These are phyloP conservation scores for Alternaria infectoria DNA, from an alignment of 2,329 filamentous ascomycete genomes.

Conservation along the genomic window DNA sequence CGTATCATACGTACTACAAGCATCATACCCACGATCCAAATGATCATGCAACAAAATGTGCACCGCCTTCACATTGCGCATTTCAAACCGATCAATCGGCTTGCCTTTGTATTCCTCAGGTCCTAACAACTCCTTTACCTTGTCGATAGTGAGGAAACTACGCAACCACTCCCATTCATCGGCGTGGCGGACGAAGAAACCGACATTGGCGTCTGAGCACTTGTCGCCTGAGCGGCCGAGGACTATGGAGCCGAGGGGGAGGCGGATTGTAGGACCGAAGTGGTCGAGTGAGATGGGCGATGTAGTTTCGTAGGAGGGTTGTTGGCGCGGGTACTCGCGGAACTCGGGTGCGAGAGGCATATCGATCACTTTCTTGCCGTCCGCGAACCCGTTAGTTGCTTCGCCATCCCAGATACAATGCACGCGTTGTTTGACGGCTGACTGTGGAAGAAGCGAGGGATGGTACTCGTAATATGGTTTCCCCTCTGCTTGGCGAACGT, in stretches of 20 bases:
- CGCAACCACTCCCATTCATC: slow-evolving; percentile 45
- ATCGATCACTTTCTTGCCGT: slow-evolving; percentile 27
- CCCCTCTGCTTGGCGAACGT: slow-evolving; percentile 32
- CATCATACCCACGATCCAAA: slow-evolving; percentile 54
- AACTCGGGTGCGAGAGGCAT: slow-evolving; percentile 26
- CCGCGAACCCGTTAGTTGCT: slow-evolving; percentile 14
- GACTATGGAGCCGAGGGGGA: slow-evolving; percentile 49
- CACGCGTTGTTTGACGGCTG: slow-evolving; percentile 33
- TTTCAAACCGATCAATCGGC: slow-evolving; percentile 49
- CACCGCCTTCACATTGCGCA: slow-evolving; percentile 48
- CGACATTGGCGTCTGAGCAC: slow-evolving; percentile 40
- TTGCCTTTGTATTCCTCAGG: slow-evolving; percentile 39
- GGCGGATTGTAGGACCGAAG: slow-evolving; percentile 46
- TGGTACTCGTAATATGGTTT: slow-evolving; percentile 51
- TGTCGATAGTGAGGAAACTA: slow-evolving; percentile 32
- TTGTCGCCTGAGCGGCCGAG: slow-evolving; percentile 44
- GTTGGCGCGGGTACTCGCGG: slow-evolving; percentile 31
- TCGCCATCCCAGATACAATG: slow-evolving; percentile 37
- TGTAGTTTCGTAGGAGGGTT: slow-evolving; percentile 42
- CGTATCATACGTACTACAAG: slow-evolving; percentile 53
- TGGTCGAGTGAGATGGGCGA: slow-evolving; percentile 29
- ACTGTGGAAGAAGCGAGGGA: slow-evolving; percentile 44
- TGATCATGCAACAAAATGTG: slow-evolving; percentile 57
- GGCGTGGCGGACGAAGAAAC: slow-evolving; percentile 38
- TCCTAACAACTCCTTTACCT: slow-evolving; percentile 35